A percentile compares a stretch with the other conserved stretches of the same genome.
These are phyloP conservation scores for Podila epicladia DNA, from an alignment of 192 early-diverging fungal genomes.

Conservation along the genomic window DNA sequence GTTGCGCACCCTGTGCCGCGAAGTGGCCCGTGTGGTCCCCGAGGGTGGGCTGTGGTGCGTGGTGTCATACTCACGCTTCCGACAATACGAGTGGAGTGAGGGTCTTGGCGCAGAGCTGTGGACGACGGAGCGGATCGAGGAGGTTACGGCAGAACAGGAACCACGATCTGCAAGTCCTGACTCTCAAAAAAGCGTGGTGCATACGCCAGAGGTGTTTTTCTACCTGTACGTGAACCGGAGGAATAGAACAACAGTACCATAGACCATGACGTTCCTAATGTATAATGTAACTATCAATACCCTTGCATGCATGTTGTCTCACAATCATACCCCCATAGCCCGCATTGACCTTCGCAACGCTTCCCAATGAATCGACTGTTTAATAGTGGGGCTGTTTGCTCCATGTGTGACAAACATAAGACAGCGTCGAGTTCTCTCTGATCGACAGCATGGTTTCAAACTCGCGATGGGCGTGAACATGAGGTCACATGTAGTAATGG, in stretches of 20 bases:
- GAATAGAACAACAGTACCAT: not conserved
- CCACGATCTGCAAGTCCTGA: not conserved
- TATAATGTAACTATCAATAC: too few relatives aligned
- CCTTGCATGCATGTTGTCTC: too few relatives aligned
- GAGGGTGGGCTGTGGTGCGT: constrained; percentile 25
- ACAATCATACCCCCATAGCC: too few relatives aligned
- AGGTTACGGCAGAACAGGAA: constrained; percentile 11
- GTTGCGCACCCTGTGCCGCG: constrained; percentile 18
- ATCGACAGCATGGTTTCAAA: too few relatives aligned
- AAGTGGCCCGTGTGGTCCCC: constrained; percentile 18
- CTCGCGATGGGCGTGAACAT: too few relatives aligned
- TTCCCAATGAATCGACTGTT: too few relatives aligned
- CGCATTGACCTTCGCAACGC: too few relatives aligned
- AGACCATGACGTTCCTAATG: too few relatives aligned
- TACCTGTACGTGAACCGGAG: constrained; percentile 31
- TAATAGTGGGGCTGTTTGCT: too few relatives aligned
- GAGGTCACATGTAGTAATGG: too few relatives aligned
- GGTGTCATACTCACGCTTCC: constrained; percentile 30
- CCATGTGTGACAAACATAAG: too few relatives aligned
- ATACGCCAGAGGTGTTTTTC: constrained; percentile 27
- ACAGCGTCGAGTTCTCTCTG: too few relatives aligned
- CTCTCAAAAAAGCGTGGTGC: not conserved
- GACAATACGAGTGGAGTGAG: constrained; percentile 31
- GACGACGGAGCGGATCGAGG: constrained; percentile 21
- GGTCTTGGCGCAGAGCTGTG: constrained; percentile 17